Conservation (phyloP, 371 early-diverging fungal species). For the Rhizomucor pusillus region DNA sequence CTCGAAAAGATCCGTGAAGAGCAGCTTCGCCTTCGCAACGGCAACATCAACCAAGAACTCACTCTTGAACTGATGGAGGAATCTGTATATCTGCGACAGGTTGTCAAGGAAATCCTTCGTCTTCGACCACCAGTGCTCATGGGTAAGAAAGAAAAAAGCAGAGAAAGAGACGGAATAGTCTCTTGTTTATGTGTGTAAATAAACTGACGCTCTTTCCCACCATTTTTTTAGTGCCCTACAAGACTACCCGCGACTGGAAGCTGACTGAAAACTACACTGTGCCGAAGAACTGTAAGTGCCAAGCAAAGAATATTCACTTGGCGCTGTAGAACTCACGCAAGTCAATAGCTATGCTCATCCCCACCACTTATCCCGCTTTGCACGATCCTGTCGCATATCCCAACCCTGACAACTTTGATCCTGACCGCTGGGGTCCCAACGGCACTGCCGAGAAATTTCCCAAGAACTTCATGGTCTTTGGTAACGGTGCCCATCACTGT, state of each 20-base stretch:
- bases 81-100: constrained; percentile 42
- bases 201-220: not conserved
- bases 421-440: constrained; percentile 41
- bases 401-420: constrained; percentile 38
- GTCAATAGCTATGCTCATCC: constrained; percentile 39
- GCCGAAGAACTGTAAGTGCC: constrained; percentile 35
- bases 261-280: constrained; percentile 41
- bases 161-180: not conserved
- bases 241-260: constrained; percentile 46
- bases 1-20: constrained; percentile 42
- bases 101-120: constrained; percentile 49
- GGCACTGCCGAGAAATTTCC: constrained; percentile 33
- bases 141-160: constrained; percentile 18
- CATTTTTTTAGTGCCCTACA: constrained; percentile 37
- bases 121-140: constrained; percentile 53
- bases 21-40: constrained; percentile 35
- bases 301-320: not conserved
- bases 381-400: constrained; percentile 42
- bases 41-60: constrained; percentile 23
- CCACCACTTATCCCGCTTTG: constrained; percentile 43
- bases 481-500: constrained; percentile 42
- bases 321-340: not conserved
- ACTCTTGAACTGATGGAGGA: constrained; percentile 44
- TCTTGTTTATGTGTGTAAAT: not conserved
- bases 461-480: constrained; percentile 48